phyloP scores from a whole-genome alignment of 805 yeast species.

The Lachancea cidri region DNA sequence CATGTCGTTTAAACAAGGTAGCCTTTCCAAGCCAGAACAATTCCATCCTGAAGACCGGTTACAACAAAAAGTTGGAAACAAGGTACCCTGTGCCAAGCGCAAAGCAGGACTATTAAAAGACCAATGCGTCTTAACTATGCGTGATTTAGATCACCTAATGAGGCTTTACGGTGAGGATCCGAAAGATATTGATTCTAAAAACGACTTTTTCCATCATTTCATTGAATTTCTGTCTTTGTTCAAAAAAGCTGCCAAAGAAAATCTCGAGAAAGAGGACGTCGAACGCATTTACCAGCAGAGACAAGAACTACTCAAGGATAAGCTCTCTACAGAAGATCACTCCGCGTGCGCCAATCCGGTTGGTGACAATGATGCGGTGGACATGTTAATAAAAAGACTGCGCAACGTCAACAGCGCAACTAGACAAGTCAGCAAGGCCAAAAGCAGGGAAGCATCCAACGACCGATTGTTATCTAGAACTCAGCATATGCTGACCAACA shows the following conservation, averaged over 20 bases:
- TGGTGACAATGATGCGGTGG: conserved; percentile 20
- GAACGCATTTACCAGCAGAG: conserved; percentile 59
- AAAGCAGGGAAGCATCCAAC: conserved; percentile 5
- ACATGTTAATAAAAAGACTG: conserved; percentile 21
- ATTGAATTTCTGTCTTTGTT: conserved; percentile 55
- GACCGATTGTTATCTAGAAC: conserved; percentile 22
- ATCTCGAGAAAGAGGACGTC: conserved; percentile 63
- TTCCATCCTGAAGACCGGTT: conserved; percentile 66
- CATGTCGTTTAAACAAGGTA: conserved; percentile 54
- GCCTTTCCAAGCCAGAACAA: conserved; percentile 54
- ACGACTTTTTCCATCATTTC: conserved; percentile 58
- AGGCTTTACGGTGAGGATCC: conserved; percentile 69
- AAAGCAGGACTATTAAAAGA: conserved; percentile 46
- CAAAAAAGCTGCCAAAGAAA: conserved; percentile 60
- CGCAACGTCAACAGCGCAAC: conserved; percentile 22
- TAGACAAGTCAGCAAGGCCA: conserved; percentile 1
- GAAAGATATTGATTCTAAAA: conserved; percentile 45
- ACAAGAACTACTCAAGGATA: conserved; percentile 41
- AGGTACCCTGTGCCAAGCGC: conserved; percentile 49
- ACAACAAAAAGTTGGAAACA: conserved; percentile 47
- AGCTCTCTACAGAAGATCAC: conserved; percentile 1
- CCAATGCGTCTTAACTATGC: conserved; percentile 46
- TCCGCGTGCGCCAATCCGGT: conserved; percentile 1
- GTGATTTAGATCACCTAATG: conserved; percentile 55
- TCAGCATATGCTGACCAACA: conserved; percentile 25